phyloP scores from a whole-genome alignment of 352 stramenopile species.

The Globisporangium spinosum region DNA sequence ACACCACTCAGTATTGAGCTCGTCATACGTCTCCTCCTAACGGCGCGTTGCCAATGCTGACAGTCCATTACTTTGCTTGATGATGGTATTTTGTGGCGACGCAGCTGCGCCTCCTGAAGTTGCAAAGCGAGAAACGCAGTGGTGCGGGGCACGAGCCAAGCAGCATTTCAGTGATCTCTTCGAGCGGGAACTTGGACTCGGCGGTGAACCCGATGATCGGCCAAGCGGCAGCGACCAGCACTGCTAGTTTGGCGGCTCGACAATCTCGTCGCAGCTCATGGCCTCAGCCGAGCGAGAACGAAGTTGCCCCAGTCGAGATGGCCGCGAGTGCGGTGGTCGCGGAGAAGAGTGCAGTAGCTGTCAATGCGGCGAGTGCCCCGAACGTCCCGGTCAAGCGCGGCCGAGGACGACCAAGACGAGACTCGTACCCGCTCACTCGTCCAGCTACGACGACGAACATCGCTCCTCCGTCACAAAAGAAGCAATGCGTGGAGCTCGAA shows the following conservation, averaged over 20 bases:
- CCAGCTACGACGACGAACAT: neutral
- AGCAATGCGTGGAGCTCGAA: neutral
- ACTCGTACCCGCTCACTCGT: neutral
- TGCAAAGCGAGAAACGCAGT: neutral
- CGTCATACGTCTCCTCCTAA: neutral
- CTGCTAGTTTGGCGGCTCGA: neutral
- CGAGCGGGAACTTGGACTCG: neutral
- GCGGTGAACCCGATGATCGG: neutral
- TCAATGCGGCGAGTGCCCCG: neutral
- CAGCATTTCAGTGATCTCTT: neutral
- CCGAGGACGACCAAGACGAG: neutral
- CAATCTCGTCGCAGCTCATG: neutral
- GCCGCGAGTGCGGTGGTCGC: neutral
- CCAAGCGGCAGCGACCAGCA: neutral
- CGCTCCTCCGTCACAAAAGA: neutral
- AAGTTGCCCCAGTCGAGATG: neutral
- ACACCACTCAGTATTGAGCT: no score
- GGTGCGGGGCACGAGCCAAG: neutral
- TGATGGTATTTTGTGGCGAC: neutral
- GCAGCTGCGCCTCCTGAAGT: neutral
- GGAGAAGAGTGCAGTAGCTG: neutral
- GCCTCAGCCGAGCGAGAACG: neutral
- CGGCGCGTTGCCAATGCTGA: neutral
- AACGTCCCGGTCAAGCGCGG: neutral
- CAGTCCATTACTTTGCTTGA: neutral